Base-by-base conservation (phyloP, 1,139 yeast genomes). In the Yamadazyma siamensis region DNA sequence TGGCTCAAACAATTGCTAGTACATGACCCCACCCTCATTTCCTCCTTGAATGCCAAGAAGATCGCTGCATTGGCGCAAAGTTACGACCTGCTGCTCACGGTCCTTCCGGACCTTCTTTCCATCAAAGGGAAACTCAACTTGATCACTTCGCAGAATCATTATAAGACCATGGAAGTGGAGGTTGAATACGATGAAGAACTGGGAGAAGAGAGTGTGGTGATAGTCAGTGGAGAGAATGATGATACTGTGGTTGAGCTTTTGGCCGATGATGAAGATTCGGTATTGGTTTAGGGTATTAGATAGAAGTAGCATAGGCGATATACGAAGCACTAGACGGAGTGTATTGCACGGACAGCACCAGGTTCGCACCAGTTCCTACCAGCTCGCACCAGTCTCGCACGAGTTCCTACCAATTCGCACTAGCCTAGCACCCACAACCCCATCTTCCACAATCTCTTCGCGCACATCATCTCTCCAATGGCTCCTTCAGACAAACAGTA, bases 1-100 rank as follows among this genome's bases (percentile, higher is more conserved):
- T 75, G 80, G 80, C 54, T 75, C 36, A 71, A 70, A 46, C 70
- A 74, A 71, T 36, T 73, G 8, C 52, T 75, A 23, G 50, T 74
- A 18, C 46, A 61, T 9, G 67, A 71, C 37, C 31, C 29, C 46
- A 55, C 36, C 50, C 66, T 36, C 23, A 29, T 22, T 4, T 26
- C 25, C 22, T 13, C 29, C 14, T 28, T 37, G 2, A 35, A 35
- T 18, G 25, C 29, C 11, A 40, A 37, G 25, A 35, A 30, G 12
- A 21, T 38, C 6, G 26, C 30, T n/a, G 17, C 30, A 10, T 29
- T 42, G 13, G 28, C 39, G 16, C 59, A 52, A 33, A 39, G 49
- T 4, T 52, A 75, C 34, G 28, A 29, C 4, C 51, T 56, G 3
- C 69, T 68, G 2, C 50, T 61, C 51, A 49, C 54, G 32, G 50